A percentile compares a stretch with the other conserved stretches of the same genome.
Conservation (phyloP, 2,329 filamentous ascomycete species). For the Aureobasidium sp. region DNA sequence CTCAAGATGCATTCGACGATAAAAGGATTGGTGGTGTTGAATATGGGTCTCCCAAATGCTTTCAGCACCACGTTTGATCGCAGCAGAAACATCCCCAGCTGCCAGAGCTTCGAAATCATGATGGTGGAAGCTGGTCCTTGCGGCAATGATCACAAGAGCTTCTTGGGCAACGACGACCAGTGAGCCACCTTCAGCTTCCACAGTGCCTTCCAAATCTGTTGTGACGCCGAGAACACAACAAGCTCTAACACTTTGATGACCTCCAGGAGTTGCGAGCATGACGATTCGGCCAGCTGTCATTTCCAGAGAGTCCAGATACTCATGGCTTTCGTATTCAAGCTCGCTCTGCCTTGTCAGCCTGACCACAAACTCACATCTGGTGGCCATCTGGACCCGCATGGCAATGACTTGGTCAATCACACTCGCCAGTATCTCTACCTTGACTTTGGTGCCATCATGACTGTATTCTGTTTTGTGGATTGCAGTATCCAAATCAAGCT, state of each 20-base stretch:
- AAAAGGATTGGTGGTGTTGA: conserved; percentile 18
- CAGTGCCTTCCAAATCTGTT: not conserved
- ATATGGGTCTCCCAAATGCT: not conserved
- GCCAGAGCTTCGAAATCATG: not conserved
- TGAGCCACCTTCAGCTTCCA: not conserved
- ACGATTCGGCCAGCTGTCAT: conserved; percentile 21
- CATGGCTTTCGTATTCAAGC: conserved; percentile 39
- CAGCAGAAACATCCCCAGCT: not conserved
- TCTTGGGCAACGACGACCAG: conserved; percentile 33
- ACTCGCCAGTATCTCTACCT: conserved; percentile 38
- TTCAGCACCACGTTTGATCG: not conserved
- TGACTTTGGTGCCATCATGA: conserved; percentile 27
- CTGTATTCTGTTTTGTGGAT: conserved; percentile 34
- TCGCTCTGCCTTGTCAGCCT: conserved; percentile 36
- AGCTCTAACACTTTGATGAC: not conserved
- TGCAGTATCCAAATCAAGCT: conserved; percentile 35
- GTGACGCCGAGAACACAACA: not conserved
- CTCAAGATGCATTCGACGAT: conserved; percentile 28
- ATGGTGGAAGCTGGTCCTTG: conserved; percentile 33
- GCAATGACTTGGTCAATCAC: conserved; percentile 37
- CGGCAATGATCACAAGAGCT: conserved; percentile 33
- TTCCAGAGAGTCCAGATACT: conserved; percentile 37
- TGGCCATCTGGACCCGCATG: conserved; percentile 26
- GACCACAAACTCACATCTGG: conserved; percentile 20
- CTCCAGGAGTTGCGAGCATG: conserved; percentile 5